Percentiles rank a stretch among this genome's conserved stretches.
Conservation (phyloP, 1,284 basidiomycete genomes). For the Leccinum variabile region DNA sequence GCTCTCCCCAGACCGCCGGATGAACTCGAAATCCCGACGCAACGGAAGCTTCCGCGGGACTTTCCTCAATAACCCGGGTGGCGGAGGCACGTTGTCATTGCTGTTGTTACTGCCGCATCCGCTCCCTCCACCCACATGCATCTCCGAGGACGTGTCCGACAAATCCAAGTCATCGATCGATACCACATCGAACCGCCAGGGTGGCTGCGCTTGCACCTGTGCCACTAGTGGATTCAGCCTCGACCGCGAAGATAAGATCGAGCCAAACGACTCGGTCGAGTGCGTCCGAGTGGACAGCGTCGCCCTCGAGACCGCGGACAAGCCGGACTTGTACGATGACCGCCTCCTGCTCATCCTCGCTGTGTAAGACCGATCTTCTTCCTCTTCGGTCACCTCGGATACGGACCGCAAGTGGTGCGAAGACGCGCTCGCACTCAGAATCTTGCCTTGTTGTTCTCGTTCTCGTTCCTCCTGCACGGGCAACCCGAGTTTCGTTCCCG, state of each 20-base stretch:
- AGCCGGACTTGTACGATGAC: constrained; percentile 22
- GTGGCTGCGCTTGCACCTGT: constrained; percentile 37
- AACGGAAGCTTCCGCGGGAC: constrained; percentile 60
- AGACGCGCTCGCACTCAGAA: constrained; percentile 4
- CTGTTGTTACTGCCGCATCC: constrained; percentile 25
- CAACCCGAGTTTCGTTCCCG: no score
- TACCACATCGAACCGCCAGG: constrained; percentile 66
- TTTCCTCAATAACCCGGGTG: constrained; percentile 54
- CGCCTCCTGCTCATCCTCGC: constrained; percentile 14
- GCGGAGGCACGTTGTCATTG: constrained; percentile 31
- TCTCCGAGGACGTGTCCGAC: constrained; percentile 65
- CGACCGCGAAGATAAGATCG: constrained; percentile 36
- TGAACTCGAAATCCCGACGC: constrained; percentile 75
- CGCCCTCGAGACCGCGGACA: constrained; percentile 26
- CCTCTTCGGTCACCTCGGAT: constrained; percentile 35
- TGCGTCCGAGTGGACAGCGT: constrained; percentile 30
- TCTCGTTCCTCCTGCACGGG: constrained; percentile 18
- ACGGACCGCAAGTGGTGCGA: constrained; percentile 32
- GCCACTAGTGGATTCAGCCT: constrained; percentile 41
- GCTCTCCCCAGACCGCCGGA: constrained; percentile 61
- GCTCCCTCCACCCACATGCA: constrained; percentile 27
- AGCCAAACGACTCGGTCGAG: constrained; percentile 61
- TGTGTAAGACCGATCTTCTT: constrained; percentile 26
- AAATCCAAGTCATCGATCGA: constrained; percentile 75
- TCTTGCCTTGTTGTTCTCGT: constrained; percentile 10